A percentile compares a stretch with the other conserved stretches of the same genome.
phyloP scores from a whole-genome alignment of 768 basidiomycete genomes.

The Hortiboletus flavorubellus region DNA sequence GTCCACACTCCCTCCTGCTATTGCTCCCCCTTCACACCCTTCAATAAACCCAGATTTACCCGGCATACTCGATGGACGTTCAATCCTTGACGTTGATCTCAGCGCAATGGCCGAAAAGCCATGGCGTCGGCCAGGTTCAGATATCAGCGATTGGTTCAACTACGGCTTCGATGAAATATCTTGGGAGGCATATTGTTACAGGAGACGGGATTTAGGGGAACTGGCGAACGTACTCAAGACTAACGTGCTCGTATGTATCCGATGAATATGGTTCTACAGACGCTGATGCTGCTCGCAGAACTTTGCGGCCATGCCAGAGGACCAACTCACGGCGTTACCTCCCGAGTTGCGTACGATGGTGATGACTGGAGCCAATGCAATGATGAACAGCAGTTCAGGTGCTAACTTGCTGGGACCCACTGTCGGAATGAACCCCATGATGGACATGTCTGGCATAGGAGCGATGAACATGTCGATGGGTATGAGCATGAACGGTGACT shows the following conservation, averaged over 20 bases:
- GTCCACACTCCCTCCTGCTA: constrained; percentile 58
- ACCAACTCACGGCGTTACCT: constrained; percentile 72
- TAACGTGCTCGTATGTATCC: constrained; percentile 68
- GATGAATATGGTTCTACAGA: not conserved
- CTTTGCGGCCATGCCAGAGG: constrained; percentile 79
- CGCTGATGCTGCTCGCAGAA: constrained; percentile 44
- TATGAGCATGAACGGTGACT: constrained; percentile 65
- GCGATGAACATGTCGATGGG: constrained; percentile 49
- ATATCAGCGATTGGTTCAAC: constrained; percentile 98
- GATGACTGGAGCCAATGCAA: constrained; percentile 74
- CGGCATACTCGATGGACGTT: constrained; percentile 69
- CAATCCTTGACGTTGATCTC: constrained; percentile 84
- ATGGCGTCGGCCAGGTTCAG: constrained; percentile 90
- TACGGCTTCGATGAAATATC: constrained; percentile 97
- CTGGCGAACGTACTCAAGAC: constrained; percentile 76
- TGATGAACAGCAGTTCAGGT: constrained; percentile 63
- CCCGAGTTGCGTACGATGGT: constrained; percentile 84
- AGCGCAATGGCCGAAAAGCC: constrained; percentile 73
- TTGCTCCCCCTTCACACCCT: constrained; percentile 79
- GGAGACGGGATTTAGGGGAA: constrained; percentile 77
- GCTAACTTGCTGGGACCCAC: constrained; percentile 53
- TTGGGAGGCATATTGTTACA: constrained; percentile 91
- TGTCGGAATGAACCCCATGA: constrained; percentile 64
- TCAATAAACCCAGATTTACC: constrained; percentile 63
- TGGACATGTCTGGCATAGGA: constrained; percentile 74